Conservation (phyloP, 106 monocot species). For the Dendrobium huoshanense region DNA sequence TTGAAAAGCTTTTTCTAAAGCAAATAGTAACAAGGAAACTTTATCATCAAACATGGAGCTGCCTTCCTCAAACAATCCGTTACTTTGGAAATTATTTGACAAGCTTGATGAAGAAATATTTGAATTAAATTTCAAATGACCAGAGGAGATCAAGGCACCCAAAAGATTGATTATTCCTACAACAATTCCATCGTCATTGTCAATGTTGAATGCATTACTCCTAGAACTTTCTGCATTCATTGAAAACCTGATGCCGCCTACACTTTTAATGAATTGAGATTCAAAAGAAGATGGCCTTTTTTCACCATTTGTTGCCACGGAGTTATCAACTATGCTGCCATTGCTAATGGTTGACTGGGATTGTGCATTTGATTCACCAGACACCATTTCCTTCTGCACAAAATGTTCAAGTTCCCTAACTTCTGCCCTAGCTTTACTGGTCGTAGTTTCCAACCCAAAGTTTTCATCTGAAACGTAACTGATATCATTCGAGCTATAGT, state of each 20-base stretch:
- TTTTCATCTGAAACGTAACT: slow-evolving; percentile 7
- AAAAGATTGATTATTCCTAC: slow-evolving; percentile 86
- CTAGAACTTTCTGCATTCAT: slow-evolving; percentile 74
- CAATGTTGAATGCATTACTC: slow-evolving; percentile 81
- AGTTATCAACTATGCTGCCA: neutral
- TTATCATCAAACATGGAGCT: slow-evolving; percentile 76
- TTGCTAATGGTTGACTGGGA: slow-evolving; percentile 13
- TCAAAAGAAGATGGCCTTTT: slow-evolving; percentile 44
- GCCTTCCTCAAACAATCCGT: slow-evolving; percentile 51
- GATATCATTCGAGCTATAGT: slow-evolving; percentile 7
- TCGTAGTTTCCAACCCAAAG: slow-evolving; percentile 18
- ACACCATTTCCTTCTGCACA: slow-evolving; percentile 14
- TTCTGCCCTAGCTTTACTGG: slow-evolving; percentile 8
- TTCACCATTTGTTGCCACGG: slow-evolving; percentile 29
- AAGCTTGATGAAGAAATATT: slow-evolving; percentile 25
- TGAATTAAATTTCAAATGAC: slow-evolving; percentile 61
- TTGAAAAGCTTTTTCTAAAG: slow-evolving; percentile 83
- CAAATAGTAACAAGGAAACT: slow-evolving; percentile 79
- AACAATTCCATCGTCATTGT: slow-evolving; percentile 84
- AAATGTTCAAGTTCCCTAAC: slow-evolving; percentile 20
- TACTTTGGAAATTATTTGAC: slow-evolving; percentile 24
- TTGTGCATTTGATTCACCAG: slow-evolving; percentile 16
- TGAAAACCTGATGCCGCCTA: slow-evolving; percentile 75
- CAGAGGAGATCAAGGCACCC: slow-evolving; percentile 71
- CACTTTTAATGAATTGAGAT: slow-evolving; percentile 42